Base-by-base conservation (phyloP, 1,284 basidiomycete genomes). In the Porogramme epimiltina region DNA sequence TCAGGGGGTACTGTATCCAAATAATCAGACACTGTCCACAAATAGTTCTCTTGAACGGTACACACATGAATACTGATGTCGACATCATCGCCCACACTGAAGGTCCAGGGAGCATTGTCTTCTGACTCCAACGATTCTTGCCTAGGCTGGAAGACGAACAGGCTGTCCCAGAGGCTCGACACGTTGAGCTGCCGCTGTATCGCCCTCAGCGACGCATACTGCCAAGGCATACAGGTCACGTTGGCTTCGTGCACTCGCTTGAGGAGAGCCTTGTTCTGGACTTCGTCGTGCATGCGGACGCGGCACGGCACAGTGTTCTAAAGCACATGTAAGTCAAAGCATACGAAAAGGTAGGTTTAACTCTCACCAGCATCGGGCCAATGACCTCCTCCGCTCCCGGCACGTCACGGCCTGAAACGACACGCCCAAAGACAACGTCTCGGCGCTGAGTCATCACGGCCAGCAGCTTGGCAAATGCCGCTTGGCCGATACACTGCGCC, bases 221-320 rank as follows among this genome's bases (percentile, higher is more conserved):
- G 77, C 71, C 76, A 79, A 2, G 71, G 61, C 43, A 77, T 64
- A 11, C 71, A 71, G 4, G 72, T 67, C 24, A 77, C 59, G 51
- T 79, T 79, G 26, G 58, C 55, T 28, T 62, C 49, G 41, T 80
- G 78, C 26, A 80, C 67, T 5, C 58, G 58, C 28, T 62, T 66
- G 22, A 80, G 61, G 4, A 80, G 49, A 9, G 71, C 68, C 36
- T 65, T 63, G 53, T 76, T 77, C 6, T 45, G 64, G 36, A 62
- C 48, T 4, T 55, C 58, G 16, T 51, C 52, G 9, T 54, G 49
- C 20, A 79, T 42, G n/a, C 54, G 63, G 33, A 78, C 59, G 16
- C 76, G 72, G 54, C 71, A 78, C 3, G 78, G 78, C 16, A 79
- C 65, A 2, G 77, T 80, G 52, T 77, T 79, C 78, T 80, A 31